Conservation (phyloP, 1,139 yeast genomes). For the Yamadazyma friedrichii region DNA sequence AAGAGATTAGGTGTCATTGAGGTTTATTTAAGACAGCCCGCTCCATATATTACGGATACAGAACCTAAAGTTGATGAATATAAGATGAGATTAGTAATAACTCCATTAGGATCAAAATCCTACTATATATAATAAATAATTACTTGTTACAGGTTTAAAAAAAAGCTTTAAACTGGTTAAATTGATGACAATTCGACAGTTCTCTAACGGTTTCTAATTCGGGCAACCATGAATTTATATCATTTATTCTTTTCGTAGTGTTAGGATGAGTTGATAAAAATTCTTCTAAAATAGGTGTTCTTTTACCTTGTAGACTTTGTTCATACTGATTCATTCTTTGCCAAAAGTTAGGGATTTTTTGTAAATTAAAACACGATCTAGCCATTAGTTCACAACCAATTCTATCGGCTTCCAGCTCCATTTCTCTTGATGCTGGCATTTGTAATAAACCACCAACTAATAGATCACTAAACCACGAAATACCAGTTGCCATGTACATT, state of each 20-base stretch:
- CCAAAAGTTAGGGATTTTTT: slow-evolving; percentile 78
- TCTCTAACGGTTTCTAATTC: slow-evolving; percentile 53
- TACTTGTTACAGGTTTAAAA: slow-evolving; percentile 1
- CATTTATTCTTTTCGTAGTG: slow-evolving; percentile 65
- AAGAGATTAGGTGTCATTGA: slow-evolving; percentile 34
- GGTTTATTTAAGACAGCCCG: slow-evolving; percentile 28
- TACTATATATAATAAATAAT: neutral
- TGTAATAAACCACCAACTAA: slow-evolving; percentile 60
- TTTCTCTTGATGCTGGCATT: slow-evolving; percentile 84
- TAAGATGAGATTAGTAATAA: slow-evolving; percentile 20
- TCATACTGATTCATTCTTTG: slow-evolving; percentile 71
- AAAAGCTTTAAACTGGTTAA: slow-evolving; percentile 13
- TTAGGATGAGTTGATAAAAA: slow-evolving; percentile 90
- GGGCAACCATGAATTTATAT: slow-evolving; percentile 72
- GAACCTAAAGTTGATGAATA: slow-evolving; percentile 10
- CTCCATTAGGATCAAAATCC: slow-evolving; percentile 14
- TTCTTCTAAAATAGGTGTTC: slow-evolving; percentile 42
- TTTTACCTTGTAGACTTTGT: slow-evolving; percentile 15
- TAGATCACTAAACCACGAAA: slow-evolving; percentile 46
- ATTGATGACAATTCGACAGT: slow-evolving; percentile 25
- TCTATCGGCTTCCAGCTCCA: slow-evolving; percentile 95
- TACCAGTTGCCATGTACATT: slow-evolving; percentile 38
- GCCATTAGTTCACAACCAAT: slow-evolving; percentile 93
- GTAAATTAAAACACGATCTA: slow-evolving; percentile 79
- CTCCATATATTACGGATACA: slow-evolving; percentile 15